Percentiles rank a stretch among this genome's conserved stretches.
These are phyloP conservation scores for Dryadomyces quercus-mongolicae DNA, from an alignment of 2,329 filamentous ascomycete genomes.

Conservation along the genomic window DNA sequence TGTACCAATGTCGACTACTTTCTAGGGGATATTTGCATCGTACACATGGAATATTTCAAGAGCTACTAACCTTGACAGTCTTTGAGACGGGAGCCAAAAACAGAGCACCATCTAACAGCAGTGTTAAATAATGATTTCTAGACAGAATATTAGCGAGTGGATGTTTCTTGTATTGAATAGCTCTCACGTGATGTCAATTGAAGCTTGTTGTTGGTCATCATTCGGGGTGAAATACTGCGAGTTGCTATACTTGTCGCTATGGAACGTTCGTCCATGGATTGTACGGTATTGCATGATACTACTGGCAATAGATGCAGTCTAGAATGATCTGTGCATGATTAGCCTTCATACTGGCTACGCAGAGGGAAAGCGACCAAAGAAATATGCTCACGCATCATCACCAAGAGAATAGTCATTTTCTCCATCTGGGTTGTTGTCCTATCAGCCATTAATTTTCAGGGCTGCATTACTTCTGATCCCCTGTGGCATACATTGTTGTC, in stretches of 20 bases:
- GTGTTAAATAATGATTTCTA: not conserved
- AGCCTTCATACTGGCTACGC: too few species aligned
- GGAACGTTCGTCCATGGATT: not conserved
- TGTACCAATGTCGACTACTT: slow-evolving; percentile 34
- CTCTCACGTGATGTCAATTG: not conserved
- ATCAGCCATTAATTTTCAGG: too few species aligned
- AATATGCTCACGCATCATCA: too few species aligned
- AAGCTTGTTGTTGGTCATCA: not conserved
- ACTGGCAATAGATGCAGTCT: not conserved
- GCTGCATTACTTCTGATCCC: too few species aligned
- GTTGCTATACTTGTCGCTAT: not conserved
- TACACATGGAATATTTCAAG: not conserved
- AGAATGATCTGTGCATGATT: not conserved
- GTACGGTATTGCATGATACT: not conserved
- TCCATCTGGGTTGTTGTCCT: too few species aligned
- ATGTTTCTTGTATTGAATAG: not conserved
- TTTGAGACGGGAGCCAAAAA: not conserved
- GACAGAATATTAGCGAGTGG: not conserved
- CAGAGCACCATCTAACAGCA: not conserved
- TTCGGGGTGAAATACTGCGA: not conserved
- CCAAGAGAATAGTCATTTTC: too few species aligned
- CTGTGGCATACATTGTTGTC: too few species aligned
- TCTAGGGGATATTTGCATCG: slow-evolving; percentile 12
- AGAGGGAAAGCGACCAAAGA: too few species aligned
- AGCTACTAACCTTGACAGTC: not conserved